Percentiles rank a stretch among this genome's conserved stretches.
These are phyloP conservation scores for Verbena officinalis DNA, from an alignment of 257 asterid species.

Conservation along the genomic window DNA sequence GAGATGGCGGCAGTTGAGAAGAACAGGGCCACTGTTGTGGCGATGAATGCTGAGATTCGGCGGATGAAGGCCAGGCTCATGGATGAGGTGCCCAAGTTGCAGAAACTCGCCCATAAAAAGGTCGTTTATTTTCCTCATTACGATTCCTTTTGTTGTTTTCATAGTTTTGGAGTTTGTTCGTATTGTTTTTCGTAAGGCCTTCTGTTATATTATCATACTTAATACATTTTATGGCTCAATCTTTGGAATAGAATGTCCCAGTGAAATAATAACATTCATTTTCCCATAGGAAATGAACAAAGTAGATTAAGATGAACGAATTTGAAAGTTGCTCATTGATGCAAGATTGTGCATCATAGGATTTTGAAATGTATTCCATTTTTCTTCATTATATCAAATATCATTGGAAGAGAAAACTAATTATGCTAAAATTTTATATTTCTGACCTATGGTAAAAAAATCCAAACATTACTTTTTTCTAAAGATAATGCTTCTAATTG, in stretches of 20 bases:
- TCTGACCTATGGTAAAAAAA: not conserved
- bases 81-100: constrained; percentile 83
- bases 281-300: too few relatives aligned
- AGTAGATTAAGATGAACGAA: not conserved
- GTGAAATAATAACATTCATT: not conserved
- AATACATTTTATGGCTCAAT: not conserved
- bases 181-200: not conserved
- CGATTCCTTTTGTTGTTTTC: not conserved
- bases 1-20: constrained; percentile 67
- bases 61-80: constrained; percentile 77
- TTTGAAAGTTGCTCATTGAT: not conserved
- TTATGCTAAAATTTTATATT: not conserved
- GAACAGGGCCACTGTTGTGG: constrained; percentile 86
- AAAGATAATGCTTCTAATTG: too few relatives aligned
- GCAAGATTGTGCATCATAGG: too few relatives aligned
- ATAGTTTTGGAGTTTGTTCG: not conserved
- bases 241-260: not conserved
- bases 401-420: not conserved
- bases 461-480: too few relatives aligned
- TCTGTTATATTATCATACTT: not conserved
- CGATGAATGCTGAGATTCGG: constrained; percentile 89
- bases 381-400: too few relatives aligned
- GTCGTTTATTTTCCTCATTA: constrained; percentile 20
- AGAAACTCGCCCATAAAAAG: constrained; percentile 75
- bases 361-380: not conserved